Evolutionary conservation across 1,284 basidiomycete species (phyloP).

Genomic region (Trichosporon asahii): DNA sequence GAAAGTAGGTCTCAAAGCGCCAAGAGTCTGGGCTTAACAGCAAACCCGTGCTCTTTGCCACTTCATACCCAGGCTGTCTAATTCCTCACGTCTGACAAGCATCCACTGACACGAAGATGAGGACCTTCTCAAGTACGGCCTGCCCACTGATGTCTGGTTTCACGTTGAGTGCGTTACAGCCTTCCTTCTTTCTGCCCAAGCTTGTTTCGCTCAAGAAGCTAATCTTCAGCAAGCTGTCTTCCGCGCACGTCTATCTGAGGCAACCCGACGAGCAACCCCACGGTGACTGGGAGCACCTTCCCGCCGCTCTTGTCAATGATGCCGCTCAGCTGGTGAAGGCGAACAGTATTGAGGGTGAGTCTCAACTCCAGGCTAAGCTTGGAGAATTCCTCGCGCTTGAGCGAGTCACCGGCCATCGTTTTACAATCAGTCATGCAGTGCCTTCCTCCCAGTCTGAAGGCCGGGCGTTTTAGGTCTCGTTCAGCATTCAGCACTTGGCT

Average conservation of each 20-base stretch:
- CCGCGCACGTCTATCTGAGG: slow-evolving; percentile 89
- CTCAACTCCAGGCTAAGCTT: no score
- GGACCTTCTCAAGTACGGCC: slow-evolving; percentile 87
- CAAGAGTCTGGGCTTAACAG: background rate
- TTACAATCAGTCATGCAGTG: no score
- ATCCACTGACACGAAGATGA: slow-evolving; percentile 62
- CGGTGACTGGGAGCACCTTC: slow-evolving; percentile 75
- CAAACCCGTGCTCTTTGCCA: background rate
- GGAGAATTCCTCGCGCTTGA: no score
- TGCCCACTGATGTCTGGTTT: slow-evolving; percentile 58
- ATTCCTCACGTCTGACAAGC: background rate
- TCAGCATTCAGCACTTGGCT: no score
- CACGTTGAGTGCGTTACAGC: slow-evolving; percentile 54
- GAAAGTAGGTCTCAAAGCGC: slow-evolving; percentile 65
- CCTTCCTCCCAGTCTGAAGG: no score
- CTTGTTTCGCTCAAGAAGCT: background rate
- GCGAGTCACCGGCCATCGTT: no score
- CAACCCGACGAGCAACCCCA: slow-evolving; percentile 67
- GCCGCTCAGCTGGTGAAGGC: slow-evolving; percentile 95
- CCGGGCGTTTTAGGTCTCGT: no score
- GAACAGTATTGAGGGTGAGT: slow-evolving; percentile 88
- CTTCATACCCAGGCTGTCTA: background rate
- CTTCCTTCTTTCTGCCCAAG: background rate
- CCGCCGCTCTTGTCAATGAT: slow-evolving; percentile 72
- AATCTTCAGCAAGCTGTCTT: slow-evolving; percentile 73